Evolutionary conservation across 2,329 filamentous ascomycete species (phyloP).

Genomic region (Arthrinium phaeospermum): DNA sequence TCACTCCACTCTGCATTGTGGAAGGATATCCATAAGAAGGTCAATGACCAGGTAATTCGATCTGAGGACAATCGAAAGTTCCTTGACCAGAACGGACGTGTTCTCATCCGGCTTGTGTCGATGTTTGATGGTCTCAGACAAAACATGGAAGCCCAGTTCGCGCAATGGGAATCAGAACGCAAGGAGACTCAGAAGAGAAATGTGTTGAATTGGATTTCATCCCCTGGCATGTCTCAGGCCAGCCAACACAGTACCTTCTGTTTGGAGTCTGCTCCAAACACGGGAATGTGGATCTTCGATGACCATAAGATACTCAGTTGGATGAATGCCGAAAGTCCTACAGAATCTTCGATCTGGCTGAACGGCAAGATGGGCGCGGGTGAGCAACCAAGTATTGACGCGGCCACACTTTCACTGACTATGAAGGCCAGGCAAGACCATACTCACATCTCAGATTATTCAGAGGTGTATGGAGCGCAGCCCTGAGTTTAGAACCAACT

Average conservation of each 20-base stretch:
- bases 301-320: background rate
- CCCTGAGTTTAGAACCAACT: no score
- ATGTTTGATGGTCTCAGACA: background rate
- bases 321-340: background rate
- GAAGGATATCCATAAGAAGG: constrained; percentile 3
- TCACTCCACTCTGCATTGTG: background rate
- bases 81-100: no score
- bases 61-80: background rate
- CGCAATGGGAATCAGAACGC: background rate
- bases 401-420: no score
- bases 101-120: no score
- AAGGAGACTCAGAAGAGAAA: background rate
- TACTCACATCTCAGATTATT: background rate
- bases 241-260: background rate
- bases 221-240: background rate
- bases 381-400: no score
- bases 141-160: background rate
- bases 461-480: no score
- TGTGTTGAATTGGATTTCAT: background rate
- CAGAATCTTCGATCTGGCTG: background rate
- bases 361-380: background rate
- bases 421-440: constrained; percentile 5
- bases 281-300: background rate
- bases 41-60: background rate
- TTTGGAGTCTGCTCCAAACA: background rate